Evolutionary conservation across 768 basidiomycete genomes (phyloP).

Genomic region (Rhizopogon salebrosus): DNA sequence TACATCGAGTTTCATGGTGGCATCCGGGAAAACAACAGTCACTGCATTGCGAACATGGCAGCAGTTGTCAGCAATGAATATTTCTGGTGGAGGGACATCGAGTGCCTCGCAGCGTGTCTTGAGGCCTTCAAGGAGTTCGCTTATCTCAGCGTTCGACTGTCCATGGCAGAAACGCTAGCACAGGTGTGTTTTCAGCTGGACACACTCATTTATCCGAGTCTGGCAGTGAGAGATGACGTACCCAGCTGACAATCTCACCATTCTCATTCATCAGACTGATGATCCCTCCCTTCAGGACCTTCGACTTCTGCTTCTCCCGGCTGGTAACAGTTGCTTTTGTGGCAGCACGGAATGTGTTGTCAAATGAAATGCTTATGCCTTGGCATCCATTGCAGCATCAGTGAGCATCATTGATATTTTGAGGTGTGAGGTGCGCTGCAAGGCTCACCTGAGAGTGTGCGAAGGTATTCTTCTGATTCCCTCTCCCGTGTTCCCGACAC

Average conservation of each 20-base stretch:
- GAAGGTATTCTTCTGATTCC: not conserved
- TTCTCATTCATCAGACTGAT: constrained; percentile 12
- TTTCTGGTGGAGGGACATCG: constrained; percentile 5
- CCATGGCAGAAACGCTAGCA: constrained; percentile 11
- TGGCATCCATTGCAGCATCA: not conserved
- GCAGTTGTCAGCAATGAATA: constrained; percentile 17
- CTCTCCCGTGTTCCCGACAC: not conserved
- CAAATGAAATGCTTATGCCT: constrained; percentile 8
- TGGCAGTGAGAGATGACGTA: too few species aligned
- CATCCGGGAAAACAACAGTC: constrained; percentile 1
- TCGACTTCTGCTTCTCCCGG: not conserved
- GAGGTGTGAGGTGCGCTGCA: too few species aligned
- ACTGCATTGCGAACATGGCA: constrained; percentile 11
- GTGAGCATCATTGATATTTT: not conserved
- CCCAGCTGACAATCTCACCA: constrained; percentile 11
- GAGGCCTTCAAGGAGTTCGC: constrained; percentile 11
- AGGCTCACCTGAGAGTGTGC: not conserved
- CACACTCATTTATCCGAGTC: too few species aligned
- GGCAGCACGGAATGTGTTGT: constrained; percentile 14
- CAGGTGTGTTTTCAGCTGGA: too few species aligned
- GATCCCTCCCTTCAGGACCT: constrained; percentile 10
- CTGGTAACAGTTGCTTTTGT: constrained; percentile 9
- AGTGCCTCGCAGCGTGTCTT: constrained; percentile 6
- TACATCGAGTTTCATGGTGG: constrained; percentile 6
- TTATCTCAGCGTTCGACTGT: constrained; percentile 10